Percentiles rank a stretch among this genome's conserved stretches.
These are phyloP conservation scores for Macrophomina phaseolina DNA, from an alignment of 2,329 filamentous ascomycete genomes.

Conservation along the genomic window DNA sequence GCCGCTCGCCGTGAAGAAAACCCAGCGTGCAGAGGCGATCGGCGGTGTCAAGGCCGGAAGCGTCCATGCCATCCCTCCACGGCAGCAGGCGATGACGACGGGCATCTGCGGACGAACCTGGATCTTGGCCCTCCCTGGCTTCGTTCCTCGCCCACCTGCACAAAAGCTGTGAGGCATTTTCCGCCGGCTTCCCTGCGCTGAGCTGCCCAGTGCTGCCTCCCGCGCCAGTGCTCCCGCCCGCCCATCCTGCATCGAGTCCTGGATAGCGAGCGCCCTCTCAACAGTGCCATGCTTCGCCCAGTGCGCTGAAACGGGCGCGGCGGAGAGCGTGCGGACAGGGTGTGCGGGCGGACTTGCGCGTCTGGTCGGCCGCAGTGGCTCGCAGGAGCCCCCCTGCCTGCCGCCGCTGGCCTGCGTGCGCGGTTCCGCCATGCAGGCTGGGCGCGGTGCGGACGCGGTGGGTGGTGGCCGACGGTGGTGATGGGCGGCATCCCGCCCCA, in stretches of 20 bases:
- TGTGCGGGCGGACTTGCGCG: constrained; percentile 19
- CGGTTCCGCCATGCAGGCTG: constrained; percentile 19
- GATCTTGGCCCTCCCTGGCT: constrained; percentile 5
- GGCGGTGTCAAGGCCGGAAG: constrained; percentile 20
- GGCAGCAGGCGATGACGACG: constrained; percentile 19
- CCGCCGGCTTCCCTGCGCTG: constrained; percentile 21
- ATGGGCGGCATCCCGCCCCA: constrained; percentile 15
- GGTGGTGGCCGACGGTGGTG: background rate
- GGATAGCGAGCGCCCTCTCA: constrained; percentile 15
- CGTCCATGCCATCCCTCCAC: constrained; percentile 19
- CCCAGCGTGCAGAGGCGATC: constrained; percentile 10
- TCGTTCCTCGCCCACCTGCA: background rate
- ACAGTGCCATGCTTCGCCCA: constrained; percentile 20
- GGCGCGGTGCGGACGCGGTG: background rate
- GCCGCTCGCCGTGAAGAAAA: constrained; percentile 22
- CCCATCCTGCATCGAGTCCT: constrained; percentile 21
- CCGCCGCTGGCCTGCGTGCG: constrained; percentile 1
- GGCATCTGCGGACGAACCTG: constrained; percentile 17
- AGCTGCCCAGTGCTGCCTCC: background rate
- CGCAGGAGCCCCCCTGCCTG: background rate
- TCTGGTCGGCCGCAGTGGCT: background rate
- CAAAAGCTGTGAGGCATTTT: constrained; percentile 18
- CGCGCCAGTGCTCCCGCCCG: constrained; percentile 24
- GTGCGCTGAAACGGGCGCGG: constrained; percentile 23
- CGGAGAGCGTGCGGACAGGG: constrained; percentile 19